Evolutionary conservation across 257 asterid species (phyloP), one percentile per base, ranked within the genome.

Genomic region (Osmanthus fragrans): DNA sequence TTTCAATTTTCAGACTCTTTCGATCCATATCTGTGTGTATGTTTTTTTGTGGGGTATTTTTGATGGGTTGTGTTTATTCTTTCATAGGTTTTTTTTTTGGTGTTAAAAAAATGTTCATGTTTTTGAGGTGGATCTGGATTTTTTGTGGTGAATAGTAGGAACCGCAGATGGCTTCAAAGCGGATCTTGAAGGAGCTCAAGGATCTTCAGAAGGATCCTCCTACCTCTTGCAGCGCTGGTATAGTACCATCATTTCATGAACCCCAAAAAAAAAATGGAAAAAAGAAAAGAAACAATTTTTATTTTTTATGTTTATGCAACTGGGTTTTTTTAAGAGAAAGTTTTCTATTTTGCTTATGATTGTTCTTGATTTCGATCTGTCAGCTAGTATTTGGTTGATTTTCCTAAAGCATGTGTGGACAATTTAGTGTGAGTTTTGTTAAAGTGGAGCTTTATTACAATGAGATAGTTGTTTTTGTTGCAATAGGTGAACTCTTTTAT

Each of bases 151-250:
- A 73, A 80, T 80, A 60, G 58, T 56, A 89, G 89, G 85, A 85
- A 80, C 75, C 79, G 92, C 75, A 80, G 36, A 92, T 37, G 42
- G 42, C 42, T 37, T 7, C 42, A 7, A 37, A 37, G 42, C 42
- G 42, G 42, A 37, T 37, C 42, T 37, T 37, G 42, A 37, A 37
- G 42, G 42, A 37, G 42, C 42, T 37, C 42, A 37, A 37, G 12
- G 42, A 37, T 37, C 42, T 37, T 37, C 42, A 37, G 42, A 37
- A 37, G 42, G 42, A 37, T 37, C 42, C 42, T 37, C 42, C 42
- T 37, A 37, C 42, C 12, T 37, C 42, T 37, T 37, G 42, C 42
- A 37, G 42, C 77, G 98, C 98, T 77, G 98, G 97, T 92, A 85
- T 13, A 56, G 49, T 73, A 3, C 81, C 54, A 73, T 32, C 71